Percentiles rank a stretch among this genome's conserved stretches.
Conservation (phyloP, 2,329 filamentous ascomycete species). For the Aspergillus sergii region DNA sequence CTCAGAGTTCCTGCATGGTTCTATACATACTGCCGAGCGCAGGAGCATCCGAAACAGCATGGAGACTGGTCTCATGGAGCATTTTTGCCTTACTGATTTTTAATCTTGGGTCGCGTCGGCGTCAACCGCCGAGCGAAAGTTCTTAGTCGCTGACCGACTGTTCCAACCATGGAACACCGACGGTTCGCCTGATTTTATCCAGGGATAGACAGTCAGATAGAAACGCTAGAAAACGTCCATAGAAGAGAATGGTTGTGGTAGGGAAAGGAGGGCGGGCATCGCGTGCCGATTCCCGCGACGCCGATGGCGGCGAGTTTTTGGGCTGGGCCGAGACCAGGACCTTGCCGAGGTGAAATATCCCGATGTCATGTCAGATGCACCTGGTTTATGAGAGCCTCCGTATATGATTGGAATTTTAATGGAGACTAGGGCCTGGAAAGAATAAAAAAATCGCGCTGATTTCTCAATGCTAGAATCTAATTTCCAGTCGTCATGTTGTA, state of each 20-base stretch:
- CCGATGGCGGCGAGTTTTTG: constrained; percentile 1
- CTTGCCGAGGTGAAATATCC: constrained; percentile 11
- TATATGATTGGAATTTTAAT: background rate
- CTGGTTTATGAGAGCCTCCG: background rate
- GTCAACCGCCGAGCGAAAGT: background rate
- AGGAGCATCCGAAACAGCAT: background rate
- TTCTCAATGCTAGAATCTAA: background rate
- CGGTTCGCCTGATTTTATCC: background rate
- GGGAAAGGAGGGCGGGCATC: background rate
- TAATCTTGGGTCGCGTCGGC: constrained; percentile 1
- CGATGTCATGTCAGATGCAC: constrained; percentile 1
- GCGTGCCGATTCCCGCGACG: constrained; percentile 29
- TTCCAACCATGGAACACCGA: constrained; percentile 11
- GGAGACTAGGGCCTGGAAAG: background rate
- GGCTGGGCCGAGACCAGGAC: constrained; percentile 19
- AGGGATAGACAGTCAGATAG: background rate
- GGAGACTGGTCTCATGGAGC: constrained; percentile 6
- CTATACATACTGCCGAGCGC: background rate
- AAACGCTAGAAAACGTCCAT: background rate
- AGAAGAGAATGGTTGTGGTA: background rate
- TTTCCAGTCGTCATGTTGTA: background rate
- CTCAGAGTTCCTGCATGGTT: constrained; percentile 3
- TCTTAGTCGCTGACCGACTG: constrained; percentile 1
- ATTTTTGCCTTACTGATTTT: background rate
- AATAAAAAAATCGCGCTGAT: background rate